Conservation (phyloP, 768 basidiomycete genomes). For the Artomyces pyxidatus region DNA sequence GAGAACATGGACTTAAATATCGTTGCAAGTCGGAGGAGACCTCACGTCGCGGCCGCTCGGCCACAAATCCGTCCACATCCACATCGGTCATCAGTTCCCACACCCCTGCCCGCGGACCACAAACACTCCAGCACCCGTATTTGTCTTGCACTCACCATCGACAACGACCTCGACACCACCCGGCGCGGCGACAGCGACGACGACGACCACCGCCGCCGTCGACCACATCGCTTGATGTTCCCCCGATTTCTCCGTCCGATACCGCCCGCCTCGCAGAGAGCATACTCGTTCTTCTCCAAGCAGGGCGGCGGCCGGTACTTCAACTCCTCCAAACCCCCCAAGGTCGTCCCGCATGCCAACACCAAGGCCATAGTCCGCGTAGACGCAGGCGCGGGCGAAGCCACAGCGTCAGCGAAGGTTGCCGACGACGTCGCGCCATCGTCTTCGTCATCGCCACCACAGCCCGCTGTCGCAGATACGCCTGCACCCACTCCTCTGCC, state of each 20-base stretch:
- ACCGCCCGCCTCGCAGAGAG: conserved; percentile 33
- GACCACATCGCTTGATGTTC: too few relatives aligned
- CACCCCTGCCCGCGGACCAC: neutral
- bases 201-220: neutral
- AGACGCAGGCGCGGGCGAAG: conserved; percentile 30
- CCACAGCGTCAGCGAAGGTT: conserved; percentile 6
- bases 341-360: conserved; percentile 28
- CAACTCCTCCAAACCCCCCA: conserved; percentile 62
- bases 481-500: neutral
- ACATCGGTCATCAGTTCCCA: neutral
- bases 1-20: too few relatives aligned
- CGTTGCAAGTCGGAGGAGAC: neutral
- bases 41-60: neutral
- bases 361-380: conserved; percentile 29
- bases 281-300: conserved; percentile 74
- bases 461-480: neutral
- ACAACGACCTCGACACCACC: neutral
- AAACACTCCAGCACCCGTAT: too few relatives aligned
- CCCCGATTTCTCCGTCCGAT: conserved; percentile 10
- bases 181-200: neutral
- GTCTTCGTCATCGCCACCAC: neutral
- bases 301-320: conserved; percentile 70
- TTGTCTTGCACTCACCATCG: neutral
- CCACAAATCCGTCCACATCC: neutral
- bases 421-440: conserved; percentile 6